A percentile compares a stretch with the other conserved stretches of the same genome.
Evolutionary conservation across 331 rosid species (phyloP).

Genomic region (Cucumis variabilis): DNA sequence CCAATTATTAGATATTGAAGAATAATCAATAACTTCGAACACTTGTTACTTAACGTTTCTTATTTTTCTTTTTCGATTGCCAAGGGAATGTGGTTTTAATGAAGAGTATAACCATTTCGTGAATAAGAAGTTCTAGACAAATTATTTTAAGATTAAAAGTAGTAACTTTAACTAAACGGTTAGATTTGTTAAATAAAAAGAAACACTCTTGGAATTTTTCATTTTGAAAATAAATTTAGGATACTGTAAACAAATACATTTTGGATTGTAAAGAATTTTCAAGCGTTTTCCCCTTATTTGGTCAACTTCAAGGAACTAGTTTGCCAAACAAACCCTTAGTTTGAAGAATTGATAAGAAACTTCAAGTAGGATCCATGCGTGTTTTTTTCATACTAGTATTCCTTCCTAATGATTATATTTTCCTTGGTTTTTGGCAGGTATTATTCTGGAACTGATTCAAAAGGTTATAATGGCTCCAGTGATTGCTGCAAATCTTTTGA

Average conservation of each 20-base stretch:
- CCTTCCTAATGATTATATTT: slow-evolving; percentile 32
- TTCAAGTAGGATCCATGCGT: neutral
- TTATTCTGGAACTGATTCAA: slow-evolving; percentile 59
- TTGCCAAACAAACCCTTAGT: neutral
- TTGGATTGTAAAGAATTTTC: neutral
- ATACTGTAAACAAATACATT: neutral
- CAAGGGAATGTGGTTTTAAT: neutral
- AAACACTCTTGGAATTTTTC: neutral
- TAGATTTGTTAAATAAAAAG: neutral
- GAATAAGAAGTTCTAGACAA: neutral
- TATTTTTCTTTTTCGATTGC: neutral
- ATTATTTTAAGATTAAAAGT: neutral
- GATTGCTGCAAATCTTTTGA: slow-evolving; percentile 81
- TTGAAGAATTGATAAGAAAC: neutral
- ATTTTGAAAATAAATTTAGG: neutral
- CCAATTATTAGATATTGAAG: slow-evolving; percentile 10
- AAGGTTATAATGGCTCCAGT: slow-evolving; percentile 62
- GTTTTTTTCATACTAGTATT: neutral
- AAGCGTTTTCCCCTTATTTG: neutral
- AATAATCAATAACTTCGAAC: neutral
- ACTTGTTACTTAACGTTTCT: neutral
- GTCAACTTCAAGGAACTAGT: neutral
- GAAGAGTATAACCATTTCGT: neutral
- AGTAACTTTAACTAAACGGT: neutral
- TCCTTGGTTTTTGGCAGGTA: slow-evolving; percentile 50